phyloP scores from a whole-genome alignment of 2,329 filamentous ascomycete species.

The Ceratocystis lukuohia region DNA sequence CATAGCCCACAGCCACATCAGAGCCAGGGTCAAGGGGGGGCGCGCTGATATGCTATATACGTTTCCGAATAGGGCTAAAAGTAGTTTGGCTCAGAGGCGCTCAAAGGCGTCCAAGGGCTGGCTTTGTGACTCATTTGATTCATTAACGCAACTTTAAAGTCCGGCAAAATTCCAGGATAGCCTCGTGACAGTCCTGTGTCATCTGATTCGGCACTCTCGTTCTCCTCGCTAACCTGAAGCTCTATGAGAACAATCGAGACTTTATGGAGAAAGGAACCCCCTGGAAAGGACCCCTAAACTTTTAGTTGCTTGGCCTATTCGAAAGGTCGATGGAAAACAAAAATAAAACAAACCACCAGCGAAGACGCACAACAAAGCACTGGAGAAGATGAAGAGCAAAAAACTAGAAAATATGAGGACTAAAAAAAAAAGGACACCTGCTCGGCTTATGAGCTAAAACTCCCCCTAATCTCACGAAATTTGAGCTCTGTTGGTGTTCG shows the following conservation, averaged over 20 bases:
- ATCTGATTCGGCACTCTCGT: neutral
- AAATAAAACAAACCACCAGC: too few relatives aligned
- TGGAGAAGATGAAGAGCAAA: neutral
- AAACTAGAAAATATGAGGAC: neutral
- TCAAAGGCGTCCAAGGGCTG: neutral
- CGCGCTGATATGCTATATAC: neutral
- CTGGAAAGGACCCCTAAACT: neutral
- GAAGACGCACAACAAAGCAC: neutral
- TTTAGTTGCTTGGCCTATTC: neutral
- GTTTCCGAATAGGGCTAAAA: neutral
- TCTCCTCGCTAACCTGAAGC: neutral
- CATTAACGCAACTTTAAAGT: neutral
- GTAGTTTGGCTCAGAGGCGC: neutral
- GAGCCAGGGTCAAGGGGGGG: neutral
- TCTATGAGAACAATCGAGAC: neutral
- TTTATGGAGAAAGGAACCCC: neutral
- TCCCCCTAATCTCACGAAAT: too few relatives aligned
- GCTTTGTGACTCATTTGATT: neutral
- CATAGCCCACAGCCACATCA: neutral
- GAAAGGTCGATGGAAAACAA: neutral
- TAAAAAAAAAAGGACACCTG: slow-evolving; percentile 1
- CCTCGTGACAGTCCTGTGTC: neutral
- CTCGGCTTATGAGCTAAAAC: neutral
- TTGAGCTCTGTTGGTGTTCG: slow-evolving; percentile 4
- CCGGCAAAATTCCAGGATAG: neutral